phyloP scores from a whole-genome alignment of 352 stramenopile species.

The Phytophthora sp. region DNA sequence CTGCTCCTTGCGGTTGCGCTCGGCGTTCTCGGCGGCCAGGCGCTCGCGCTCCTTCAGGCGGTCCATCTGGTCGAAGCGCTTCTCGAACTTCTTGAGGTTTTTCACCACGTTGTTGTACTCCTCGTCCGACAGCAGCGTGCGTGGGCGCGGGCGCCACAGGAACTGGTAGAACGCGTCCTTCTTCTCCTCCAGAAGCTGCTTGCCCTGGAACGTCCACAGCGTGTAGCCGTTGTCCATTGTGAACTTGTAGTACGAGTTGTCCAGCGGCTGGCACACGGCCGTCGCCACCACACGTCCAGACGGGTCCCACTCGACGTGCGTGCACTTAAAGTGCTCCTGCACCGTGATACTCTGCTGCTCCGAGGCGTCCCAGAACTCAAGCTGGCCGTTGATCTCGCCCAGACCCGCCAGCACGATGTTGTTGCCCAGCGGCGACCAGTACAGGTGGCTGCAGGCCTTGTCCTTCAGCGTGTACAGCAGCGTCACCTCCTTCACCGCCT shows the following conservation, averaged over 20 bases:
- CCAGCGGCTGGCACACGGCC: conserved; percentile 95
- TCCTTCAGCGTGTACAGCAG: conserved; percentile 95
- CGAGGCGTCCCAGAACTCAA: conserved; percentile 99
- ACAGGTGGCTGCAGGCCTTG: conserved; percentile 96
- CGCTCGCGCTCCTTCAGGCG: conserved; percentile 85
- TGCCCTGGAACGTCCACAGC: conserved; percentile 98
- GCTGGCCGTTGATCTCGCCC: conserved; percentile 94
- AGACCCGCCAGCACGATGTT: conserved; percentile 96
- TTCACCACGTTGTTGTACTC: conserved; percentile 96
- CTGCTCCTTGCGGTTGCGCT: conserved; percentile 71
- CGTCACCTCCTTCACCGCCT: conserved; percentile 89
- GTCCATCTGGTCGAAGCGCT: conserved; percentile 90
- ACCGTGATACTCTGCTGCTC: conserved; percentile 94
- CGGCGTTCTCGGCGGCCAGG: conserved; percentile 60
- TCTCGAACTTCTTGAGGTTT: conserved; percentile 98
- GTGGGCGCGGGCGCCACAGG: conserved; percentile 92
- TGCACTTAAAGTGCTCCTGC: conserved; percentile 99
- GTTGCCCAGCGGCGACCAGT: conserved; percentile 95
- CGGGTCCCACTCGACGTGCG: conserved; percentile 98
- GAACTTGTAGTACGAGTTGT: conserved; percentile 96
- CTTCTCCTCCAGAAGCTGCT: conserved; percentile 93
- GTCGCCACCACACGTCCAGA: conserved; percentile 95
- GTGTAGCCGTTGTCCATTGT: conserved; percentile 99
- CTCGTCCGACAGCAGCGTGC: conserved; percentile 92
- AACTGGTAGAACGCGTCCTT: conserved; percentile 98